Evolutionary conservation across 2,329 filamentous ascomycete genomes (phyloP).

Genomic region (Aureobasidium sp.): DNA sequence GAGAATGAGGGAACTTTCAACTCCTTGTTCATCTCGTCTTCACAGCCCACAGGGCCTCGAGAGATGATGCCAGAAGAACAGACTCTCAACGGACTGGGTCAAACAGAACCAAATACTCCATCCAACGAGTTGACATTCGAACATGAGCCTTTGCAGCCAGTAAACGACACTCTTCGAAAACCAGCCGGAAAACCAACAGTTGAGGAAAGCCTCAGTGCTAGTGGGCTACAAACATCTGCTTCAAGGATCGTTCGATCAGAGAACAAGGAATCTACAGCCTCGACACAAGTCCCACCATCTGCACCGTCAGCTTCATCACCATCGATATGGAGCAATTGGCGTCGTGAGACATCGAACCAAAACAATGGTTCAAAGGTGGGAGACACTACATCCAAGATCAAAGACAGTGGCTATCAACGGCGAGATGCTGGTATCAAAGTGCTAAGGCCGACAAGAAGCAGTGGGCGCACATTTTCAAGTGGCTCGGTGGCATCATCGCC

Average conservation of each 20-base stretch:
- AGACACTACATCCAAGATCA: slow-evolving; percentile 44
- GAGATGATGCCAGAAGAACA: slow-evolving; percentile 16
- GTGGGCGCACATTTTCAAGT: slow-evolving; percentile 42
- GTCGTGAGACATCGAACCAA: slow-evolving; percentile 31
- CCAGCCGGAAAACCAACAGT: not conserved
- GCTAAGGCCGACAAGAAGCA: slow-evolving; percentile 65
- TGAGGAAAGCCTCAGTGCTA: not conserved
- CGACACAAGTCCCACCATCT: not conserved
- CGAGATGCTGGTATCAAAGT: slow-evolving; percentile 79
- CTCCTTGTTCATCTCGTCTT: slow-evolving; percentile 54
- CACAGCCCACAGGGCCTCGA: not conserved
- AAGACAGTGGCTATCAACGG: slow-evolving; percentile 59
- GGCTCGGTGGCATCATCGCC: slow-evolving; percentile 25
- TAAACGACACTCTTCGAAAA: not conserved
- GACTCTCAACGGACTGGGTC: slow-evolving; percentile 26
- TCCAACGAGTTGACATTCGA: not conserved
- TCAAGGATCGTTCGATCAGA: slow-evolving; percentile 21
- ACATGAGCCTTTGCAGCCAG: not conserved
- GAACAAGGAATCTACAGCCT: not conserved
- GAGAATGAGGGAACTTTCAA: slow-evolving; percentile 80
- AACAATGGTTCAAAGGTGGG: slow-evolving; percentile 40
- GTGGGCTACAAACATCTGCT: slow-evolving; percentile 15
- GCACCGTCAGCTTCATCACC: slow-evolving; percentile 27
- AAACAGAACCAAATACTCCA: slow-evolving; percentile 13
- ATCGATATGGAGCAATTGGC: slow-evolving; percentile 43